Conservation (phyloP, 2,329 filamentous ascomycete species). For the Aspergillus jensenii region DNA sequence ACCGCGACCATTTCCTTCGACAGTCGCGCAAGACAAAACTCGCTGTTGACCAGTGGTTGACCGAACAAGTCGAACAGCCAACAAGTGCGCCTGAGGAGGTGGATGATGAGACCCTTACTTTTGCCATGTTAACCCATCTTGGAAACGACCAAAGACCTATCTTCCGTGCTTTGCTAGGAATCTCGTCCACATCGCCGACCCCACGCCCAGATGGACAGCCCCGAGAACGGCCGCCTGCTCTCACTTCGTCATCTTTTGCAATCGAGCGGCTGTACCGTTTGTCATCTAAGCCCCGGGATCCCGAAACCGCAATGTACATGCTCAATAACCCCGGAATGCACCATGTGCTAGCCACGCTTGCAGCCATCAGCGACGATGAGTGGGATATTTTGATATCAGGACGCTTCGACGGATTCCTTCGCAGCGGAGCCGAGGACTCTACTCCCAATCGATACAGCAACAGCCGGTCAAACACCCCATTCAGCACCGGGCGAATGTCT, state of each 20-base stretch:
- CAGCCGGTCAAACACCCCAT: constrained; percentile 40
- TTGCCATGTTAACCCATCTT: constrained; percentile 89
- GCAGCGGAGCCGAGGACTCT: constrained; percentile 76
- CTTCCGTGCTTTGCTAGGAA: constrained; percentile 76
- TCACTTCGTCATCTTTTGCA: constrained; percentile 73
- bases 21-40: constrained; percentile 90
- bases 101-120: constrained; percentile 89
- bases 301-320: constrained; percentile 81
- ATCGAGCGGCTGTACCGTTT: constrained; percentile 85
- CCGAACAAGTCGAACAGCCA: constrained; percentile 71
- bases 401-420: constrained; percentile 92
- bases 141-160: constrained; percentile 71
- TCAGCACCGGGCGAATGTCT: constrained; percentile 32
- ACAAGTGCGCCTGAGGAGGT: constrained; percentile 80
- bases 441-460: constrained; percentile 34
- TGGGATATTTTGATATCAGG: constrained; percentile 96
- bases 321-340: constrained; percentile 80
- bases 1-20: constrained; percentile 84
- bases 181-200: constrained; percentile 58
- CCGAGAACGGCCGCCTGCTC: constrained; percentile 67
- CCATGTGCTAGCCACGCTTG: constrained; percentile 80
- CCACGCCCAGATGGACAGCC: constrained; percentile 63
- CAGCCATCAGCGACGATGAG: constrained; percentile 85
- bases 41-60: constrained; percentile 90
- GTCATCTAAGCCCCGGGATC: constrained; percentile 70